Base-by-base conservation (phyloP, 2,329 filamentous ascomycete genomes). In the Colletotrichum sansevieriae region DNA sequence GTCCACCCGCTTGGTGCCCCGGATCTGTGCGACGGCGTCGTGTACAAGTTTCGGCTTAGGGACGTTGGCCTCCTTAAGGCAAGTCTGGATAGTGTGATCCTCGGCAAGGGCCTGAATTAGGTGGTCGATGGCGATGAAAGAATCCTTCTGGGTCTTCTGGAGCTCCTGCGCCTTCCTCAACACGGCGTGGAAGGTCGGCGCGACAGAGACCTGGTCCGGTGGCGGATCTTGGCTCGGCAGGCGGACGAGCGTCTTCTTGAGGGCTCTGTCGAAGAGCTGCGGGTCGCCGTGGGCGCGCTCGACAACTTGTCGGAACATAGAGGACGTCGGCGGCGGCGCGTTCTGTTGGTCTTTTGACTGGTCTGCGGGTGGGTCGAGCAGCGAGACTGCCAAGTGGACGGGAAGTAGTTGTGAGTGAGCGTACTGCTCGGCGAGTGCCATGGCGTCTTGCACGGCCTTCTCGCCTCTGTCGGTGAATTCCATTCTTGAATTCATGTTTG, bases 141-240 rank as follows among this genome's bases (percentile, higher is more conserved):
- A 93, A 78, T 99, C 96, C 76, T 98, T 98, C 76, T 99, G 96
- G n/a, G 95, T 94, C 83, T 97, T 97, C 75, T 97, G 95, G 63
- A 99, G 81, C 37, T 98, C 94, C 78, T 92, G 90, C 2, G 96
- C 94, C 73, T 93, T 89, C 73, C 94, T 89, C 59, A 99, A 85
- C 65, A 98, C 88, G 74, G 92, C 93, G 71, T 91, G 89, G 81
- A 98, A 95, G 9, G 90, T 85, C 1, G 94, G 94, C 11, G 95
- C 91, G 75, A 97, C 89, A 63, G 92, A 90, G 65, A 97, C 91
- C 73, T 92, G 89, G 77, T 98, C 95, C 70, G 96, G 96, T 12
- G 96, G 95, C 13, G 96, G 96, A 74, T 98, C 94, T 83, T 99
- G 96, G 77, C 93, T 97, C 4, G 96, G 95, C 75, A 97, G 84